Percentiles rank a stretch among this genome's conserved stretches.
Conservation (phyloP, 2,329 filamentous ascomycete species). For the Pseudocercospora musae region DNA sequence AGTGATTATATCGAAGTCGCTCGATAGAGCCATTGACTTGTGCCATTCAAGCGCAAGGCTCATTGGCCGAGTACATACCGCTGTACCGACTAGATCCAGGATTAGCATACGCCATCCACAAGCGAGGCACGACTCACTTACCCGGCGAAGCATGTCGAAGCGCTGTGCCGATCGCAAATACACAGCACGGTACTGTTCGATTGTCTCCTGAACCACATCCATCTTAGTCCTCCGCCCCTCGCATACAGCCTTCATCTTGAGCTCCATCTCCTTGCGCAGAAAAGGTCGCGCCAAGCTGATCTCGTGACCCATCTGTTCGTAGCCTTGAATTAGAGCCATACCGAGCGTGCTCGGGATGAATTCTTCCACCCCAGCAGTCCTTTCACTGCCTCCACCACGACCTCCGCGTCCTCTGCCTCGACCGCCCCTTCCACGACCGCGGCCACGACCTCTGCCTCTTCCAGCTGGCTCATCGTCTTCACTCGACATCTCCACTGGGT, state of each 20-base stretch:
- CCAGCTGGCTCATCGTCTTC: conserved; percentile 33
- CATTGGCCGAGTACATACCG: conserved; percentile 13
- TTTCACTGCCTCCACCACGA: conserved; percentile 40
- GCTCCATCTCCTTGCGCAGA: conserved; percentile 94
- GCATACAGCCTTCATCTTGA: conserved; percentile 95
- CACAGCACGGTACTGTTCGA: conserved; percentile 81
- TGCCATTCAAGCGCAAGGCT: background rate
- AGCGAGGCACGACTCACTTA: conserved; percentile 37
- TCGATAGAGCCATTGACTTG: too few species aligned
- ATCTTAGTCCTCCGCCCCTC: conserved; percentile 74
- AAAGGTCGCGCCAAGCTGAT: conserved; percentile 94
- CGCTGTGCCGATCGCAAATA: conserved; percentile 78
- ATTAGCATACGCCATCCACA: background rate
- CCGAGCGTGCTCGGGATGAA: conserved; percentile 92
- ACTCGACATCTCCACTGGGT: conserved; percentile 23
- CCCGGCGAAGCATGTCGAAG: conserved; percentile 59
- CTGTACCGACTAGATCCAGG: conserved; percentile 9
- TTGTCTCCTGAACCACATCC: conserved; percentile 74
- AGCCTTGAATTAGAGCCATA: conserved; percentile 87
- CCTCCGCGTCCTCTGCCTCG: conserved; percentile 44
- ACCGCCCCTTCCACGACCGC: conserved; percentile 39
- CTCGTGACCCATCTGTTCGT: conserved; percentile 90
- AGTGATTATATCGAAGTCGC: too few species aligned
- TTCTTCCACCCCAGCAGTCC: conserved; percentile 62
- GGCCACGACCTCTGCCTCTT: conserved; percentile 33